Base-by-base conservation (phyloP, 768 basidiomycete genomes). In the Favolaschia claudopus region DNA sequence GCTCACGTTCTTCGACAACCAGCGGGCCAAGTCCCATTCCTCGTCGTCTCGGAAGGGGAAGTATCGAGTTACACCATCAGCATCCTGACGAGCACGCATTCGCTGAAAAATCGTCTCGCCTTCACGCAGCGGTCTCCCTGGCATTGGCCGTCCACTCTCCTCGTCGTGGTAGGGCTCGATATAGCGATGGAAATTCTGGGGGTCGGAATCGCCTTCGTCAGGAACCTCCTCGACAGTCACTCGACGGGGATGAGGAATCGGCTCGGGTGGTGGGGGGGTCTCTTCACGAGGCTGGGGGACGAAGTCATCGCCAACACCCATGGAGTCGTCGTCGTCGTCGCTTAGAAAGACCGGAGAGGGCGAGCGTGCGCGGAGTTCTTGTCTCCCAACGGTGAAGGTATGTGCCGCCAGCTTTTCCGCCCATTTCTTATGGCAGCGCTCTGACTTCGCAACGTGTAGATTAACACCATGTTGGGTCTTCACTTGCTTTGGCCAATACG, bases 11-110 rank as follows among this genome's bases (percentile, higher is more conserved):
- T 54, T 52, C 1, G 68, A 39, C 60, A 68, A 27, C 67, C 67
- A 68, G 34, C 58, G 51, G 4, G 59, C 67, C 15, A 68, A 39
- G 29, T 57, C 55, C 67, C 63, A 67, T 43, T 68, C 63, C 14
- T 63, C 60, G 20, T 42, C 52, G 37, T 63, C 48, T 9, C 22
- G 20, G 22, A 65, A 65, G 2, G 64, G 64, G 3, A 32, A 37
- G 22, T 42, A 64, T 33, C 45, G 44, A 4, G 52, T 24, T n/a
- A 17, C 17, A 9, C 57, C 40, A 6, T 4, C n/a, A 9, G 32
- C 33, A 36, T 55, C 44, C 39, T 62, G 51, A 4, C 36, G 5
- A 7, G 25, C 46, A 17, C 27, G 33, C 19, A 60, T 62, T 7
- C 32, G 22, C 20, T 56, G 44, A 32, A 64, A 64, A 24, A 56